Evolutionary conservation across 2,329 filamentous ascomycete species (phyloP), one percentile per base, ranked within the genome.

Genomic region (Alternaria solani): DNA sequence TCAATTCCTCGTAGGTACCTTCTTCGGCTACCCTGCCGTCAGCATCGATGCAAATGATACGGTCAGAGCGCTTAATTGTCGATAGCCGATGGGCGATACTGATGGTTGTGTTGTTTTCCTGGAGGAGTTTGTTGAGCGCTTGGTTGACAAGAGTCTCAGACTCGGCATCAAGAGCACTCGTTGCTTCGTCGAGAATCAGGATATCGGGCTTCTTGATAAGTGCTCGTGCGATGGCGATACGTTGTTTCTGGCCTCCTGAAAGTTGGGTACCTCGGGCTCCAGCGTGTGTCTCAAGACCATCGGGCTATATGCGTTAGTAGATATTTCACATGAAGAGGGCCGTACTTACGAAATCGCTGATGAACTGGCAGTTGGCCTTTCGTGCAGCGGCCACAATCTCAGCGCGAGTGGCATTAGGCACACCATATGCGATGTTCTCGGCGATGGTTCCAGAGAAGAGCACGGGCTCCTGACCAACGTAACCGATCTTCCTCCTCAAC

Each of bases 131-230:
- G 7, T 88, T 88, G 3, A 99, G 85, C 3, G 95, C 95, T 70
- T 93, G 89, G 77, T 99, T 99, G 61, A 99, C 95, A 3, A 98
- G 86, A 0, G 95, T 98, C 79, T 99, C 95, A 0, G 93, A 97
- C 79, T 99, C 95, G 14, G 95, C 95, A 76, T 99, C 95, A 7
- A 99, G 85, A 0, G 95, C 95, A 62, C 93, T 97, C 0, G 96
- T 99, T 18, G 96, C 82, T 83, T 99, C 95, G 74, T 99, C 95
- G 1, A 99, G 87, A 62, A 99, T 96, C 28, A 99, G 83, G 64
- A 99, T 98, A 80, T 99, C 95, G 0, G 96, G 96, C 64, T 97
- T 88, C 80, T 98, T 98, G 69, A 99, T 89, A 28, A 99, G 85
- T 12, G 95, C 95, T 55, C 96, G 88, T 5, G 95, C 95, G 77